These are phyloP conservation scores for Stagonosporopsis chrysanthemi DNA, from an alignment of 2,329 filamentous ascomycete species.

Conservation along the genomic window DNA sequence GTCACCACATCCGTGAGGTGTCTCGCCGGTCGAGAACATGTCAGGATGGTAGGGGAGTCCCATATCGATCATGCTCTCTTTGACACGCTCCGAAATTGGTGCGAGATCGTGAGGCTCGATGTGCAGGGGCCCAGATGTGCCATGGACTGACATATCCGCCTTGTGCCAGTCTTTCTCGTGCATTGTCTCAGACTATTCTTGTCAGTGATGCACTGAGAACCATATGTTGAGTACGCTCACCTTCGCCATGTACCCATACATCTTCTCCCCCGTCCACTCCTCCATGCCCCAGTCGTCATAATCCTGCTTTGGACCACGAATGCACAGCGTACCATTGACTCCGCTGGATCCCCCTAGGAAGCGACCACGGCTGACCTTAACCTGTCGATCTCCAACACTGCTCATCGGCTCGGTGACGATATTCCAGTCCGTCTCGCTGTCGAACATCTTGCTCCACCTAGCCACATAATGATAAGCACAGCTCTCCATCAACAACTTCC, in stretches of 20 bases:
- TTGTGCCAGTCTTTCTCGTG: constrained; percentile 66
- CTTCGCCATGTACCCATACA: constrained; percentile 65
- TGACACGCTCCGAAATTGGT: constrained; percentile 64
- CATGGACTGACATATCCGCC: constrained; percentile 56
- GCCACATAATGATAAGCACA: constrained; percentile 21
- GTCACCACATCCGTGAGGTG: constrained; percentile 43
- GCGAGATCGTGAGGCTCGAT: constrained; percentile 66
- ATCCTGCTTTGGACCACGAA: constrained; percentile 58
- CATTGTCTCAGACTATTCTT: constrained; percentile 60
- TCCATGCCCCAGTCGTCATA: constrained; percentile 64
- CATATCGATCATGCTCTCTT: constrained; percentile 63
- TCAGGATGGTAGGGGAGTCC: constrained; percentile 65
- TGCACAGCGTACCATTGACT: constrained; percentile 59
- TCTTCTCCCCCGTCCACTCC: constrained; percentile 65
- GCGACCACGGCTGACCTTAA: constrained; percentile 59
- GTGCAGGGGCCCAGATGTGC: constrained; percentile 59
- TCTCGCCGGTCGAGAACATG: constrained; percentile 63
- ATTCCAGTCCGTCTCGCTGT: constrained; percentile 62
- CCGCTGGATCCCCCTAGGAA: constrained; percentile 61
- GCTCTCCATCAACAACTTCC: neutral
- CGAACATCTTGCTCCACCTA: constrained; percentile 56
- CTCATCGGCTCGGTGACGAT: constrained; percentile 53
- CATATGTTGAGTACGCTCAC: constrained; percentile 24
- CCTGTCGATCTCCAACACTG: constrained; percentile 53
- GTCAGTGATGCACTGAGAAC: neutral